Evolutionary conservation across 2,329 filamentous ascomycete species (phyloP).

Genomic region (Escovopsis weberi): DNA sequence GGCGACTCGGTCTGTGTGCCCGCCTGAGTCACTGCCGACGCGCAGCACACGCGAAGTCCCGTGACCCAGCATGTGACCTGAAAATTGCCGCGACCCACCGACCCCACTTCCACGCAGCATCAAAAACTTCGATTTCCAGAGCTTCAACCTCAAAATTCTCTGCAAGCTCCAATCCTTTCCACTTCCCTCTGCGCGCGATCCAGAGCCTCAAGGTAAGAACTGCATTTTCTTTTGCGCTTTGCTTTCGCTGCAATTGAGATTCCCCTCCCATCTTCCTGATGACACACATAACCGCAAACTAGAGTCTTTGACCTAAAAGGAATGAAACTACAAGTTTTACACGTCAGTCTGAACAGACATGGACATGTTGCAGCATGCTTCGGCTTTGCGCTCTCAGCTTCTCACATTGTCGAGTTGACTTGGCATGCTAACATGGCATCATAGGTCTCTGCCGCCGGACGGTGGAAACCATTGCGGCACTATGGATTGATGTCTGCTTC

Average conservation of each 20-base stretch:
- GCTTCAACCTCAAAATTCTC: slow-evolving; percentile 1
- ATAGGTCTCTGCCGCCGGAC: slow-evolving; percentile 5
- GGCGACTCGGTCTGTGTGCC: no score
- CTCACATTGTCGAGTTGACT: slow-evolving; percentile 1
- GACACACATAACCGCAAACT: slow-evolving; percentile 80
- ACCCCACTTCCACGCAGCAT: slow-evolving; percentile 10
- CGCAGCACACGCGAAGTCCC: slow-evolving; percentile 17
- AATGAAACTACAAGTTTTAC: slow-evolving; percentile 72
- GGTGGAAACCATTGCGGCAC: slow-evolving; percentile 2
- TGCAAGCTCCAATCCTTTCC: slow-evolving; percentile 4
- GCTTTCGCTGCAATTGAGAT: neutral
- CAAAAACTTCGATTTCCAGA: slow-evolving; percentile 4
- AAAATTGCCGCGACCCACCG: slow-evolving; percentile 4
- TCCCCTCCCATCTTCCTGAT: slow-evolving; percentile 41
- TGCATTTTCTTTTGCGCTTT: slow-evolving; percentile 7
- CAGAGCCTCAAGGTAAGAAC: slow-evolving; percentile 1
- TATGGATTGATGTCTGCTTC: neutral
- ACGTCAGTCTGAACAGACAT: slow-evolving; percentile 75
- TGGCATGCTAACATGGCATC: slow-evolving; percentile 12
- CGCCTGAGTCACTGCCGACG: slow-evolving; percentile 2
- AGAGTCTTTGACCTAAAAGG: slow-evolving; percentile 86
- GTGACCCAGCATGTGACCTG: slow-evolving; percentile 15
- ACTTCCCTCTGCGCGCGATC: neutral
- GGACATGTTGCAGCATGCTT: slow-evolving; percentile 8
- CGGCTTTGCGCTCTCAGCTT: neutral